Evolutionary conservation across 768 basidiomycete species (phyloP).

Genomic region (Arthromyces matolae): DNA sequence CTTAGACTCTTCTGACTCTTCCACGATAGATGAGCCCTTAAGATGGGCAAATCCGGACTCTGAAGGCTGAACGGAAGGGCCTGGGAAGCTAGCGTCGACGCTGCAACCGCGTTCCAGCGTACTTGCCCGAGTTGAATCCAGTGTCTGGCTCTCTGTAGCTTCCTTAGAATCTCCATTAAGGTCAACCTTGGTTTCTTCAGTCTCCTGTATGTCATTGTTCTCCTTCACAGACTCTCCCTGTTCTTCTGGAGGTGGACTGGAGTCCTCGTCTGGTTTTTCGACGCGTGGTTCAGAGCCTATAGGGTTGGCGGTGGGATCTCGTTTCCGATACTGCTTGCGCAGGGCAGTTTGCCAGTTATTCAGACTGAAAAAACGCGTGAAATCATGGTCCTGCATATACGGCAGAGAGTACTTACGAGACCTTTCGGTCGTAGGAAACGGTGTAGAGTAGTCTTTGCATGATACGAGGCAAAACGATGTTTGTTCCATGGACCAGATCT

Average conservation of each 20-base stretch:
- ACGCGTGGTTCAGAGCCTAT: constrained; percentile 57
- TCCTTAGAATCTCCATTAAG: constrained; percentile 8
- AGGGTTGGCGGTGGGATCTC: constrained; percentile 67
- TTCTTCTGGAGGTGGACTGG: constrained; percentile 23
- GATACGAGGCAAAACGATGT: constrained; percentile 61
- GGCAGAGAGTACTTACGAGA: constrained; percentile 14
- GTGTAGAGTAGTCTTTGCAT: constrained; percentile 73
- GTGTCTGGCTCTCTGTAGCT: constrained; percentile 8
- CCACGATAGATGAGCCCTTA: constrained; percentile 2
- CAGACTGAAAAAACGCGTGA: constrained; percentile 39
- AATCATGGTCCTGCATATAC: constrained; percentile 2
- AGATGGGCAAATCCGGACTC: constrained; percentile 13
- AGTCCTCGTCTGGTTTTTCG: constrained; percentile 22
- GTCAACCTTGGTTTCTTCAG: constrained; percentile 1
- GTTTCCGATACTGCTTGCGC: constrained; percentile 72
- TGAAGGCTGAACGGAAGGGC: constrained; percentile 14
- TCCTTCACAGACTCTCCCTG: constrained; percentile 16
- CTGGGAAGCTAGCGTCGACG: constrained; percentile 14
- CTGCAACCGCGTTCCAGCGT: constrained; percentile 18
- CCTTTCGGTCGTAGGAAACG: constrained; percentile 79
- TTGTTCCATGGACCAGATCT: constrained; percentile 62
- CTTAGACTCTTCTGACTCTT: constrained; percentile 38
- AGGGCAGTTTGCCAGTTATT: constrained; percentile 79
- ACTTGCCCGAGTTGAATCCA: constrained; percentile 17
- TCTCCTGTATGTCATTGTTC: not conserved